Base-by-base conservation (phyloP, 1,284 basidiomycete species). In the Malassezia sympodialis region DNA sequence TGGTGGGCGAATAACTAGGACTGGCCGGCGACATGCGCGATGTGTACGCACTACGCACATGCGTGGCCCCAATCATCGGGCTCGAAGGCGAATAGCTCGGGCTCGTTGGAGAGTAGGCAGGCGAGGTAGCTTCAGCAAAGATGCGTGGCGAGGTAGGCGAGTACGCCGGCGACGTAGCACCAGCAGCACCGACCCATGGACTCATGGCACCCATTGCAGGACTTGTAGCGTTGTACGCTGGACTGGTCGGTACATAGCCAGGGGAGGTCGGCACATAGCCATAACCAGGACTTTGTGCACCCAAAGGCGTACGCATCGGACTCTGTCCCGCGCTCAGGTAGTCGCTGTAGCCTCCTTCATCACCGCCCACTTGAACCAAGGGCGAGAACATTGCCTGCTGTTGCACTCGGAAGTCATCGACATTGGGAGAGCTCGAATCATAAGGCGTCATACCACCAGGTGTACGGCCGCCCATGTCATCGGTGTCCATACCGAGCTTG, bases 361-460 rank as follows among this genome's bases (percentile, higher is more conserved):
- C 88, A 46, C 85, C 87, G 51, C 86, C 87, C 58, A 86, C 88
- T 63, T 85, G 84, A 28, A 87, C 88, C 45, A 98, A 83, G 0
- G 94, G 94, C 30, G 91, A 94, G 82, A 98, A 98, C 26, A 88
- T 88, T 8, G 85, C 81, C 60, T 90, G 87, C 51, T 87, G 86
- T 70, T 84, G 87, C 60, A 85, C 57, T 79, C 76, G 21, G 81
- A 80, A 75, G 41, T 65, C 64, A 49, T 68, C 64, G 31, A 63
- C 62, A 61, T 84, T 80, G 0, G 87, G 90, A 23, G 90, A 90
- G 67, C 87, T 85, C 58, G 82, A 85, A 76, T 93, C 72, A 61
- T 73, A 73, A 2, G 71, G 71, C 23, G 71, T 73, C 66, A 72
- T 69, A 31, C 63, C 72, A 19, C 65, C 65, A 1, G 72, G 72